Base-by-base conservation (phyloP, 108 stramenopile species). In the Skeletonema costatum region DNA sequence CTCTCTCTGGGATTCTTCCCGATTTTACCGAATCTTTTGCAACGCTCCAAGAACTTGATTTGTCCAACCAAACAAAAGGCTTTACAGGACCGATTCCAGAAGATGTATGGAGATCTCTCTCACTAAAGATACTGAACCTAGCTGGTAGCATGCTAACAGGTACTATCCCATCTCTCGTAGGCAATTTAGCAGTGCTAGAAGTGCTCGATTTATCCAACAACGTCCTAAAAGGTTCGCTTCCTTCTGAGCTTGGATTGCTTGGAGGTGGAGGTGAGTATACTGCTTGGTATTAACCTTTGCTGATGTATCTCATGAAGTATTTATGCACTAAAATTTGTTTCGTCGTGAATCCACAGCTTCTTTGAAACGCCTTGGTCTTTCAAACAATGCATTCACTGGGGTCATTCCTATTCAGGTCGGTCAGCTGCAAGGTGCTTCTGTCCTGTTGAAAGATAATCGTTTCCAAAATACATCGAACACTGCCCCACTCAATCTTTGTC, bases 1-100 rank as follows among this genome's bases (percentile, higher is more conserved):
- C 19, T 30, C 25, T 77, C 2, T 39, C 36, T 50, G 76, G 76
- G 8, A 2, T 41, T 9, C 9, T 77, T 9, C 88, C 87, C 6
- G 63, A 64, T 46, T 25, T 70, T 17, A 5, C 59, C 14, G 38
- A 8, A 17, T 41, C 68, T 11, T 35, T 59, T 32, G 68, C 76
- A n/a, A 12, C 2, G 41, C 19, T 77, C 4, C 2, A 32, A 10
- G 46, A 31, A 9, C 39, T 76, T 6, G 7, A 76, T 31, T 25
- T 76, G 13, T 44, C 67, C 1, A 48, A 60, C 2, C 75, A 76
- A 53, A 74, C 14, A 6, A 12, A 62, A 14, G 63, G 76, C 7
- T 64, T 62, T 32, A 75, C 63, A n/a, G 63, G 76, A 10, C 39
- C 68, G 31, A 75, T 73, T 64, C 72, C 72, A 25, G 25, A 10